Percentiles rank a stretch among this genome's conserved stretches.
Conservation (phyloP, 495 filamentous ascomycete genomes). For the Haplographium delicatum region DNA sequence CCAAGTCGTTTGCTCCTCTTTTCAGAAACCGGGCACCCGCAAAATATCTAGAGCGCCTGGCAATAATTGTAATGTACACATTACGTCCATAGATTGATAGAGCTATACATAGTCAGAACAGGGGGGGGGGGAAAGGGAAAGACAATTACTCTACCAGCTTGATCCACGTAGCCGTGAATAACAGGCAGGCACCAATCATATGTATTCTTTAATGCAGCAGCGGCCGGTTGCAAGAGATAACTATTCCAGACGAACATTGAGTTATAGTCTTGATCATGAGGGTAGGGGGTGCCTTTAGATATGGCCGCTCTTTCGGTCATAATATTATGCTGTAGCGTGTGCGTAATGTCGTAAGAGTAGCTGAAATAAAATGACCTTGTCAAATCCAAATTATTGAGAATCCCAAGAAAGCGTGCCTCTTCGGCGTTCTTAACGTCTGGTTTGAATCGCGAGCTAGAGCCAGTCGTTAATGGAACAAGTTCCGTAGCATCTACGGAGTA, state of each 20-base stretch:
- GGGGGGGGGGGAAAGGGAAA: neutral
- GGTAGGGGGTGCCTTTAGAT: slow-evolving; percentile 52
- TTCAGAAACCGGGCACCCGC: slow-evolving; percentile 94
- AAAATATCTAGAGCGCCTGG: slow-evolving; percentile 86
- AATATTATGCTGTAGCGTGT: slow-evolving; percentile 89
- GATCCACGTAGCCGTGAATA: slow-evolving; percentile 94
- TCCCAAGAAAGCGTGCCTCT: slow-evolving; percentile 81
- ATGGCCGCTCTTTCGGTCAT: slow-evolving; percentile 69
- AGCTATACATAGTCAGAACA: slow-evolving; percentile 65
- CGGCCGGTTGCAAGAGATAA: slow-evolving; percentile 75
- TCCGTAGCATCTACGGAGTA: slow-evolving; percentile 97
- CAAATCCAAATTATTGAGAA: slow-evolving; percentile 85
- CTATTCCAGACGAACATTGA: slow-evolving; percentile 98
- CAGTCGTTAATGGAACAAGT: slow-evolving; percentile 72
- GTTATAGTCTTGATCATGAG: slow-evolving; percentile 65
- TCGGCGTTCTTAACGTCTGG: slow-evolving; percentile 76
- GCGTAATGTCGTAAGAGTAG: slow-evolving; percentile 95
- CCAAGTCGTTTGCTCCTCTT: slow-evolving; percentile 85
- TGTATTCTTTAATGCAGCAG: slow-evolving; percentile 63
- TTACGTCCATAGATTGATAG: slow-evolving; percentile 77
- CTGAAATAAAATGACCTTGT: slow-evolving; percentile 95
- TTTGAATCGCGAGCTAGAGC: slow-evolving; percentile 55
- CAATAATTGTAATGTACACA: slow-evolving; percentile 90
- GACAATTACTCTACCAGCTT: slow-evolving; percentile 56
- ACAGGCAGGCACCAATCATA: slow-evolving; percentile 97